Conservation (phyloP, 345 rosid genomes). For the Erodium maritimum region DNA sequence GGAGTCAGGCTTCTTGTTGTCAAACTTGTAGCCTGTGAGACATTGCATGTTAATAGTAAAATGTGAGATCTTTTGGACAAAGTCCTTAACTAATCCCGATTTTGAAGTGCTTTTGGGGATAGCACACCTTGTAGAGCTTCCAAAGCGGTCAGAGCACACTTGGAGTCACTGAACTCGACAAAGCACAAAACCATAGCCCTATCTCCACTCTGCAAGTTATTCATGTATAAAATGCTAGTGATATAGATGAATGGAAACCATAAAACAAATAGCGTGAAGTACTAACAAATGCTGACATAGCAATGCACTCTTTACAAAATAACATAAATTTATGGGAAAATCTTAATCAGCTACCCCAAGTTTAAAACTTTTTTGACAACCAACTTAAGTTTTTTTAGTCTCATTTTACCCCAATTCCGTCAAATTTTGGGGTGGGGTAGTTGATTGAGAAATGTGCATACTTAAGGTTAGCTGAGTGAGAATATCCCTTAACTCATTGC, state of each 20-base stretch:
- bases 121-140: slow-evolving; percentile 48
- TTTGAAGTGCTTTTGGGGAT: too few species aligned
- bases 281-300: background rate
- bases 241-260: background rate
- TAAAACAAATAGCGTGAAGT: background rate
- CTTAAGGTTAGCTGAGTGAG: too few species aligned
- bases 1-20: slow-evolving; percentile 36
- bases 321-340: too few species aligned
- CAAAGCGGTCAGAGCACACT: slow-evolving; percentile 44
- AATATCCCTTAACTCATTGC: background rate
- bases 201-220: slow-evolving; percentile 32
- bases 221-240: slow-evolving; percentile 1
- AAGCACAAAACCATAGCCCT: slow-evolving; percentile 44
- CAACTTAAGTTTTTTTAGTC: too few species aligned
- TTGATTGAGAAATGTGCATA: too few species aligned
- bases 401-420: too few species aligned
- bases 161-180: slow-evolving; percentile 39
- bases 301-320: background rate
- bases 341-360: too few species aligned
- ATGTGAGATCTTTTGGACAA: background rate
- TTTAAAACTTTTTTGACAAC: too few species aligned
- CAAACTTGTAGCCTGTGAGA: slow-evolving; percentile 44
- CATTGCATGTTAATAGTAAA: background rate
- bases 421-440: too few species aligned
- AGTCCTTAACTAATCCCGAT: background rate